Evolutionary conservation across 768 basidiomycete species (phyloP).

Genomic region (Trametopsis cervina): DNA sequence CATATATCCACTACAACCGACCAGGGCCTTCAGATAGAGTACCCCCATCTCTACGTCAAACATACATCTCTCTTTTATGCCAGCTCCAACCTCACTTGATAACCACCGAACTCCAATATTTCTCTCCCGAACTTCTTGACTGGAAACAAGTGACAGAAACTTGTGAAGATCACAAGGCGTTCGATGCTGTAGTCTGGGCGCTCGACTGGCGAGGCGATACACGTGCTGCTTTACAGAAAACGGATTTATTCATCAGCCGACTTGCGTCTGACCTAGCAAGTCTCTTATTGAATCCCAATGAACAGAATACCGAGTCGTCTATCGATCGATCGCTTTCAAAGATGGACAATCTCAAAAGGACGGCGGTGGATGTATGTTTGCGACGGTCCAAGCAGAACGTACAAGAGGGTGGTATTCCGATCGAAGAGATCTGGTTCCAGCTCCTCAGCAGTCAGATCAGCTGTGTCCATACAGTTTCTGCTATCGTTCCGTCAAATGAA

Average conservation of each 20-base stretch:
- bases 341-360: slow-evolving; percentile 51
- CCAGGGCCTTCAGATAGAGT: slow-evolving; percentile 36
- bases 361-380: slow-evolving; percentile 64
- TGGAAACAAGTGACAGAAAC: slow-evolving; percentile 46
- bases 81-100: slow-evolving; percentile 58
- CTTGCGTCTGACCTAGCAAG: slow-evolving; percentile 41
- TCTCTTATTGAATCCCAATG: slow-evolving; percentile 22
- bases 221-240: slow-evolving; percentile 57
- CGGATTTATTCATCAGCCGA: slow-evolving; percentile 49
- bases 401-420: slow-evolving; percentile 33
- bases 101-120: slow-evolving; percentile 50
- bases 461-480: slow-evolving; percentile 63
- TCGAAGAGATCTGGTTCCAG: slow-evolving; percentile 89
- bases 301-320: slow-evolving; percentile 12
- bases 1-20: slow-evolving; percentile 17
- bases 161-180: slow-evolving; percentile 62
- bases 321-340: slow-evolving; percentile 36
- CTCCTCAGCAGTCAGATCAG: slow-evolving; percentile 78
- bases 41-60: slow-evolving; percentile 42
- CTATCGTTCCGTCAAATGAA: neutral
- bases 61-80: slow-evolving; percentile 71
- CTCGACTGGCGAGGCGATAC: slow-evolving; percentile 58
- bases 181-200: slow-evolving; percentile 80
- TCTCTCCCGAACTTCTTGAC: slow-evolving; percentile 50
- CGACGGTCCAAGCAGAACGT: slow-evolving; percentile 43